These are phyloP conservation scores for Eucalyptus grandis DNA, from an alignment of 345 rosid species.

Conservation along the genomic window DNA sequence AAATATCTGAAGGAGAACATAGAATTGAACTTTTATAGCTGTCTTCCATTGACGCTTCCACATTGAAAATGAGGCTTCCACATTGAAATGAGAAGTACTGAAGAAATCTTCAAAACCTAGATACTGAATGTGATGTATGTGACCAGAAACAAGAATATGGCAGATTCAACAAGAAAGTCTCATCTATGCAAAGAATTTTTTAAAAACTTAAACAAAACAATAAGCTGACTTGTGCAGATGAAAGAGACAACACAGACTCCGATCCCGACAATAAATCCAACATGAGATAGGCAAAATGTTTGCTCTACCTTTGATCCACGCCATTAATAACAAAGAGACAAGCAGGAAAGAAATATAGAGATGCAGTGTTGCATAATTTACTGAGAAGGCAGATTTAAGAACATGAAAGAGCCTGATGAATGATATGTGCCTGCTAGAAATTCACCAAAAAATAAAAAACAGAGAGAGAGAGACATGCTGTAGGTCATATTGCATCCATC, in stretches of 20 bases:
- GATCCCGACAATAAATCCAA: background rate
- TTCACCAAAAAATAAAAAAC: background rate
- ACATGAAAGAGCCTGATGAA: background rate
- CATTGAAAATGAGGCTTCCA: no score
- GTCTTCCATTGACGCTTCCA: background rate
- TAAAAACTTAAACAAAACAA: background rate
- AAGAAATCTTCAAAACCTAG: background rate
- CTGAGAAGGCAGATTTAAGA: background rate
- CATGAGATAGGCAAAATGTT: background rate
- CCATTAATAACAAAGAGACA: background rate
- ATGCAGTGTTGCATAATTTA: background rate
- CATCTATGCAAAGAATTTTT: background rate
- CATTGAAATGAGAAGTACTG: background rate
- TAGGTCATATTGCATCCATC: background rate
- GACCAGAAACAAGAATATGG: background rate
- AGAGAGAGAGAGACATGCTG: background rate
- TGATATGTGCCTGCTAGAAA: background rate
- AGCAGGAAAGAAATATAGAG: background rate
- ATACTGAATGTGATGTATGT: background rate
- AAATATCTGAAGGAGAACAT: background rate
- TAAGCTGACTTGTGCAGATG: background rate
- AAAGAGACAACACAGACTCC: background rate
- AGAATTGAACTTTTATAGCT: background rate
- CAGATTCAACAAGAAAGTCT: background rate
- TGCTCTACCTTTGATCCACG: background rate